Evolutionary conservation across 176 grass and related monocot genomes (phyloP).

Genomic region (Miscanthus lutarioriparius): DNA sequence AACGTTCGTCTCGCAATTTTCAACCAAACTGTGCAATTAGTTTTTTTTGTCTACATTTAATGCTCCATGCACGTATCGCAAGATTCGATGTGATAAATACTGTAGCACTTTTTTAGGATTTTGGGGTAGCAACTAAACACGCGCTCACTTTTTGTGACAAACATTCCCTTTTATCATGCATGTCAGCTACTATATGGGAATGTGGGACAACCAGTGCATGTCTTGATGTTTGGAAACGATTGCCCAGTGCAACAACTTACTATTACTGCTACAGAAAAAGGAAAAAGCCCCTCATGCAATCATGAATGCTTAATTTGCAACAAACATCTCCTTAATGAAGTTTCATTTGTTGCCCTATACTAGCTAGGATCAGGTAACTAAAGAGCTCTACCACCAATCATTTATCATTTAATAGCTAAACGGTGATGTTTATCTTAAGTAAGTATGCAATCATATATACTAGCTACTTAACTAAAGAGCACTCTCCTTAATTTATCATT

Average conservation of each 20-base stretch:
- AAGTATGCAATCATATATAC: background rate
- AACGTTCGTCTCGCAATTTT: too few relatives aligned
- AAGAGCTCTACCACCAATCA: background rate
- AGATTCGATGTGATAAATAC: too few relatives aligned
- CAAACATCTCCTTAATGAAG: background rate
- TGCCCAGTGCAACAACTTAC: background rate
- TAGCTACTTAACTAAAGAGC: background rate
- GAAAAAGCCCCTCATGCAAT: background rate
- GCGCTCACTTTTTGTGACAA: conserved; percentile 4
- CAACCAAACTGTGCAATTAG: too few relatives aligned
- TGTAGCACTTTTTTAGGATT: too few relatives aligned
- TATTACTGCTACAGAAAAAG: background rate
- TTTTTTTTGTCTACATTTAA: too few relatives aligned
- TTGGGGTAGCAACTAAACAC: too few relatives aligned
- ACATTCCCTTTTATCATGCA: conserved; percentile 37
- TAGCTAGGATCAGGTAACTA: too few relatives aligned
- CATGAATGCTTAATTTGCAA: background rate
- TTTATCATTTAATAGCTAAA: background rate
- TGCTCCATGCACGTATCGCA: too few relatives aligned
- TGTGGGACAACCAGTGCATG: conserved; percentile 3
- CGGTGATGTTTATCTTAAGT: background rate
- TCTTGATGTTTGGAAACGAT: conserved; percentile 19
- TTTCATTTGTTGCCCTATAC: background rate
- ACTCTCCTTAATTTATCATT: too few relatives aligned
- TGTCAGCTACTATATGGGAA: conserved; percentile 7